Evolutionary conservation across 345 rosid genomes (phyloP).

Genomic region (Schrenkiella parvula): DNA sequence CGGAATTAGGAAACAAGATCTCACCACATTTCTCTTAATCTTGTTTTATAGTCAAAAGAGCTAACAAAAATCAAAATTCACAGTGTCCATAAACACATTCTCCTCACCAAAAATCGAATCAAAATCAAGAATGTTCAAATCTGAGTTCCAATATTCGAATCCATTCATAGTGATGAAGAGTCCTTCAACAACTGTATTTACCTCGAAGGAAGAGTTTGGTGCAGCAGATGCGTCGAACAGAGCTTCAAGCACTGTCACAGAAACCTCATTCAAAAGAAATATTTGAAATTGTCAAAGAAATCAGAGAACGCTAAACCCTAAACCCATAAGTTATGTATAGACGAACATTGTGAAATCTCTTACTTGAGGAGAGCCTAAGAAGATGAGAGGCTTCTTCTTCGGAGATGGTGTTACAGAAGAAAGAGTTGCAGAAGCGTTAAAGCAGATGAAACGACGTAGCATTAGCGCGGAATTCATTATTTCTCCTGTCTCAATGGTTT

Average conservation of each 20-base stretch:
- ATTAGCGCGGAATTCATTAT: slow-evolving; percentile 39
- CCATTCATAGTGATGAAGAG: not conserved
- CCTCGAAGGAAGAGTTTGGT: slow-evolving; percentile 71
- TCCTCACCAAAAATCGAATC: not conserved
- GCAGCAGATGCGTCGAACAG: slow-evolving; percentile 65
- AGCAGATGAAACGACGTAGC: slow-evolving; percentile 75
- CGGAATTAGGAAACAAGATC: slow-evolving; percentile 1
- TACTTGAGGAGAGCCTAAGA: slow-evolving; percentile 94
- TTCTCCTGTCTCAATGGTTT: not conserved
- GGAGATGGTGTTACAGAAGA: slow-evolving; percentile 27
- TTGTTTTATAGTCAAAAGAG: not conserved
- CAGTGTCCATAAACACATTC: not conserved
- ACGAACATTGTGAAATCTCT: not conserved
- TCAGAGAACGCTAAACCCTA: not conserved
- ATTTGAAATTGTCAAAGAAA: not conserved
- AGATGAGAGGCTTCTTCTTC: slow-evolving; percentile 72
- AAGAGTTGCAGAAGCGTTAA: slow-evolving; percentile 34
- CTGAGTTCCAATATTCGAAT: not conserved
- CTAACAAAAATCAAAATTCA: not conserved
- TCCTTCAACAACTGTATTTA: slow-evolving; percentile 10
- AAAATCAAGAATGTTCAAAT: not conserved
- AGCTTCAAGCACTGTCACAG: slow-evolving; percentile 75
- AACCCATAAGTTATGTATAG: not conserved
- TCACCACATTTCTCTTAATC: slow-evolving; percentile 9
- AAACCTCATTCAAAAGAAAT: slow-evolving; percentile 41